A percentile compares a stretch with the other conserved stretches of the same genome.
phyloP scores from a whole-genome alignment of 257 asterid genomes.

The Lavandula angustifolia region DNA sequence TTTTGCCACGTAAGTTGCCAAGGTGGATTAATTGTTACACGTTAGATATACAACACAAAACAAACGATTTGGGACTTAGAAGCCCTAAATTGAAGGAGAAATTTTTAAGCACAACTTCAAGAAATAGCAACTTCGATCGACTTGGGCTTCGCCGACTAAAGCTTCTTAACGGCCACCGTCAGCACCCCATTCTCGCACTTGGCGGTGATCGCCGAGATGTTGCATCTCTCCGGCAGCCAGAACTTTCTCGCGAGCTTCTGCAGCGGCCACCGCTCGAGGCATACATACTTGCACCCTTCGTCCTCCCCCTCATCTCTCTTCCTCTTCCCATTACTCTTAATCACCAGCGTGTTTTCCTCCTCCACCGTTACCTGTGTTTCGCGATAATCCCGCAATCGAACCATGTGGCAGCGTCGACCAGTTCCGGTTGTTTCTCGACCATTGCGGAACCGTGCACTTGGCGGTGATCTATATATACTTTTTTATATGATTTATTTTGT shows the following conservation, averaged over 20 bases:
- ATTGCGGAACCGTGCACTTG: no score
- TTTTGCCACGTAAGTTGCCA: no score
- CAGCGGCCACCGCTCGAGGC: slow-evolving; percentile 62
- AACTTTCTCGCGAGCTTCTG: slow-evolving; percentile 66
- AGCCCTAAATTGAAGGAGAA: no score
- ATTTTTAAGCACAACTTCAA: slow-evolving; percentile 15
- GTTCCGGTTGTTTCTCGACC: no score
- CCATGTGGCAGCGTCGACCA: no score
- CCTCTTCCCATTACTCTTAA: slow-evolving; percentile 78
- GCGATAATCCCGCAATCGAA: background rate
- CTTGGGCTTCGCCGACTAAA: slow-evolving; percentile 72
- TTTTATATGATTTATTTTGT: no score
- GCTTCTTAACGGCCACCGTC: slow-evolving; percentile 68
- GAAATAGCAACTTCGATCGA: slow-evolving; percentile 59
- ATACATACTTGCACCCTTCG: slow-evolving; percentile 70
- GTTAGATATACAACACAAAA: no score
- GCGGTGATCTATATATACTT: no score
- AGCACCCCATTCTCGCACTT: slow-evolving; percentile 76
- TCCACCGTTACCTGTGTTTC: slow-evolving; percentile 62
- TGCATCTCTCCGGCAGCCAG: slow-evolving; percentile 58
- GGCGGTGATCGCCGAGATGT: slow-evolving; percentile 54
- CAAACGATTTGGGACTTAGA: no score
- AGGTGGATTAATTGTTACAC: no score
- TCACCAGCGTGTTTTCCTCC: slow-evolving; percentile 66
- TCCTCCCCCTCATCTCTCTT: slow-evolving; percentile 76